Base-by-base conservation (phyloP, 345 rosid genomes). In the Populus tremula region DNA sequence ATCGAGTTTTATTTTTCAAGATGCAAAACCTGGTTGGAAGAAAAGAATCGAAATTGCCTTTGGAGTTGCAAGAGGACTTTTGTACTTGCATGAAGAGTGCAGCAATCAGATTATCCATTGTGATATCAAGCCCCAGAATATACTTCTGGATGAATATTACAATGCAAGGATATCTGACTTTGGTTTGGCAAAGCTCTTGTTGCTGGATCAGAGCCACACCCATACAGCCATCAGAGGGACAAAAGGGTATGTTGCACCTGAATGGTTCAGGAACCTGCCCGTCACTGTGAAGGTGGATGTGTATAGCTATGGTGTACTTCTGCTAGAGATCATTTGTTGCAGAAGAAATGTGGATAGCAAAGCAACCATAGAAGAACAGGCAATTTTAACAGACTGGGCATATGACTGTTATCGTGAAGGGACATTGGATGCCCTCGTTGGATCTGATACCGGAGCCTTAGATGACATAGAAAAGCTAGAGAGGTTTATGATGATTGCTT, bases 41-140 rank as follows among this genome's bases (percentile, higher is more conserved):
- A 29, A 62, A 25, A 86, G 89, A 21, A 76, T 20, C 9, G 79
- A 84, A 47, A 78, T 84, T 69, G 84, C 84, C 36, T 71, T 53
- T 8, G 83, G 84, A 17, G 47, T 62, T 36, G 89, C 78, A 9
- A 78, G 78, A 71, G 89, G 89, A 23, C 82, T 87, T 20, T 16
- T 74, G 27, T 87, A 82, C 71, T 66, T 84, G 66, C 87, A 84
- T 31, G 87, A 87, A 43, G 87, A 87, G 41, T 81, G 83, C 73
- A 70, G 73, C 84, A 54, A 66, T 6, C 84, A 72, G 75, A 78
- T 80, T 67, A 86, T 86, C 17, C 87, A 86, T 43, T 86, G 87
- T 16, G 85, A 86, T 39, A 82, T 86, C 70, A 84, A 86, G 79
- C 87, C 84, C 3, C 85, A 80, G 76, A 84, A 84, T 64, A 82